Evolutionary conservation across 495 filamentous ascomycete genomes (phyloP), one percentile per base, ranked within the genome.

Genomic region (Lichenothelia convexa): DNA sequence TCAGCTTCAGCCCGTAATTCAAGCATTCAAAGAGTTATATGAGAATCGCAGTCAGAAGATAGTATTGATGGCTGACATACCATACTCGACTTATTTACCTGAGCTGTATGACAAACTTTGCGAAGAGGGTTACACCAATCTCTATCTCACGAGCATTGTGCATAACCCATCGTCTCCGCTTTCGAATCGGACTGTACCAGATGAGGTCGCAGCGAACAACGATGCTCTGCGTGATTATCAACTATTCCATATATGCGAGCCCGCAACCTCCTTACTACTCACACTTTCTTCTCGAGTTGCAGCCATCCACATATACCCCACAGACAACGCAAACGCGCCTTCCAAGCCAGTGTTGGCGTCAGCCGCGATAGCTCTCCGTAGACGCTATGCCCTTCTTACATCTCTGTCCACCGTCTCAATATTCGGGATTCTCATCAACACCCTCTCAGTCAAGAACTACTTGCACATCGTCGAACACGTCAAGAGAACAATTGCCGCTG

Each of bases 371-470:
- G 64, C 77, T 20, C 68, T 97, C 39, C 75, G 79, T 34, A 75
- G 87, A 3, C 79, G 89, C 30, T 97, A 95, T 52, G 91, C 75
- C 1, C 71, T 86, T 38, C 58, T 93, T 22, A 79, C 84, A 1
- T 71, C 68, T n/a, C 67, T 93, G 8, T 71, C 71, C n/a, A 81
- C 79, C 0, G 78, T 71, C 2, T 68, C 78, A 1, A 73, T 94
- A 32, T 82, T 93, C 46, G 89, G 89, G 3, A 91, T 97, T 42
- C 60, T 97, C 2, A 80, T 95, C 57, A 93, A 94, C 54, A 95
- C 91, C 0, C 69, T 97, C 18, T 84, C 78, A 33, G 82, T 95
- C 5, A 70, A 75, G 41, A 87, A 93, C 51, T 95, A 93, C 62
- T 65, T 93, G 34, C 61, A 77, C 22, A 80, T 85, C 11, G 68